Evolutionary conservation across 2,329 filamentous ascomycete species (phyloP), one percentile per base, ranked within the genome.

Genomic region (Hortaea werneckii): DNA sequence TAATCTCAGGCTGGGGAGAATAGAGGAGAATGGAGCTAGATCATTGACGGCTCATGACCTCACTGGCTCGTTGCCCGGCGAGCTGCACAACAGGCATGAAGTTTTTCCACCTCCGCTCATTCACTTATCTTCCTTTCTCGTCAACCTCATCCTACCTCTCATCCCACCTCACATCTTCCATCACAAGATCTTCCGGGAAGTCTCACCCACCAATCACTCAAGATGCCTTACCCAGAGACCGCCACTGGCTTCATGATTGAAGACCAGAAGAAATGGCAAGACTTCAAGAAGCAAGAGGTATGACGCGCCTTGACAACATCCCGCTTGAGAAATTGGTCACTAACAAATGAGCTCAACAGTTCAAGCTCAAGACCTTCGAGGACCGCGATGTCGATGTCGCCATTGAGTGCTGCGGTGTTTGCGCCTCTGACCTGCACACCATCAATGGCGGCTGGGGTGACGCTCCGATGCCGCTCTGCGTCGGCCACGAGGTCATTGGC

Each of bases 321-420:
- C 20, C 20, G 20, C 20, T 20, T 20, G 20, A 20, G 4, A 4
- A 20, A 20, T 20, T 20, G 20, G 20, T 20, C 20, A 20, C 20
- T 20, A 20, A 37, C 34, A 37, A 20, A 43, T 26, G 32, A 20
- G 8, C n/a, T 11, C 1, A 5, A 35, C 30, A 43, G 37, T 47
- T 47, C 72, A 77, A 81, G 56, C 80, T 89, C 48, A 92, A 94
- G 72, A 84, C 85, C 12, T 94, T 94, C 63, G 86, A 83, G 54
- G 85, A 89, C 63, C 77, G 86, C 66, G 87, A 95, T 62, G 79
- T 95, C 58, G 87, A 94, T 63, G 79, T 95, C 67, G 84, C 89
- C 72, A 83, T 95, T 58, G 81, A 88, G 54, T 82, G 78, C 62
- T 90, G 85, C 60, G 85, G 86, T 60, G 72, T 75, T 45, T 75